Base-by-base conservation (phyloP, 345 rosid species). In the Schrenkiella parvula region DNA sequence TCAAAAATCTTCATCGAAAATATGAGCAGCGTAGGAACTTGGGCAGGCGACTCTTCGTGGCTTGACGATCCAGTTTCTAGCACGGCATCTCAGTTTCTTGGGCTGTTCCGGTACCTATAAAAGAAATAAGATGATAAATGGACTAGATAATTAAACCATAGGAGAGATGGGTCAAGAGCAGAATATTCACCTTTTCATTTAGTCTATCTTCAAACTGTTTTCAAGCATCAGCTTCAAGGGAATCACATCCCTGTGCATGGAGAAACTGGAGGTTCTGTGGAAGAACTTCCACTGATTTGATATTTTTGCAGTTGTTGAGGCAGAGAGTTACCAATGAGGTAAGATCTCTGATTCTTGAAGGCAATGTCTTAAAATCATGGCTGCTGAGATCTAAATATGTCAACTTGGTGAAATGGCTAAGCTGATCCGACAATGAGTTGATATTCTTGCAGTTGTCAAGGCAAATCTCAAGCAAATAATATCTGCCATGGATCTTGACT, bases 391-490 rank as follows among this genome's bases (percentile, higher is more conserved):
- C 67, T 48, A 70, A 34, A 32, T 34, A 37, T 15, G 48, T 59
- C 57, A 70, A 59, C 58, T 14, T 48, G 2, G 28, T 23, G 44
- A 70, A 70, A 23, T 37, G 22, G 12, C 58, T 12, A 13, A 71
- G 75, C 68, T 61, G 75, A 1, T 28, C 52, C 8, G 68, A 50
- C 23, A 61, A 38, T 8, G 21, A 18, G 38, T 18, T 4, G 11
- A 61, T 23, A 8, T 26, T 71, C 15, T 35, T 71, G 75, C 75
- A 61, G 41, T 60, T 61, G 3, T 71, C 75, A 28, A 71, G 53
- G 28, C 25, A 60, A 37, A 71, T 61, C 53, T 71, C 75, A 71
- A 37, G 52, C 60, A 71, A 71, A 60, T 13, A 0, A 7, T 72
- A 62, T 8, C 11, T 31, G 0, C 51, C 5, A n/a, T 1, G 6